Base-by-base conservation (phyloP, 2,329 filamentous ascomycete genomes). In the Nigrograna mackinnonii region DNA sequence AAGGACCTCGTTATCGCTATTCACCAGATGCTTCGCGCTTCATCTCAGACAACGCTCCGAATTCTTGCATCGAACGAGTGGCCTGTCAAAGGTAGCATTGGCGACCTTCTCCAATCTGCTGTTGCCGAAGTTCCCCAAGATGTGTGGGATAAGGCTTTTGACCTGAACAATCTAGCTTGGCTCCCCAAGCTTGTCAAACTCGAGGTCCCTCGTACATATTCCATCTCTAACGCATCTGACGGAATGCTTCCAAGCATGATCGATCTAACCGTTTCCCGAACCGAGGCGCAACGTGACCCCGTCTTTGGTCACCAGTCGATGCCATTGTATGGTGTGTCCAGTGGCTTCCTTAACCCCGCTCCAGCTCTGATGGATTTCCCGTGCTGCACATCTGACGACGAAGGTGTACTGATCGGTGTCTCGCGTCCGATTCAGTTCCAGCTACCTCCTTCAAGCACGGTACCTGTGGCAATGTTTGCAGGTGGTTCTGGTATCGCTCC, bases 401-500 rank as follows among this genome's bases (percentile, higher is more conserved):
- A 79, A 7, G 70, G 75, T 20, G 57, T 80, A 1, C 60, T 79
- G 2, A 64, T 80, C 16, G 77, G 77, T 1, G 70, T 80, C 0
- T 80, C 77, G 0, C 66, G 76, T 1, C 77, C 78, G 0, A 67
- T 76, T 1, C 68, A 75, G 5, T 79, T 80, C 54, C 76, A 79
- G 34, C 64, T 79, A 0, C 77, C 78, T 0, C 60, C 78, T 3
- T 73, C 77, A 19, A 62, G 67, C 6, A 75, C 75, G 22, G 74
- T 74, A 0, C 78, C 77, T 0, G 77, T 76, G 13, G 76, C 76
- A 1, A 79, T 74, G 57, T 80, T 80, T 47, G 78, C 77, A 0
- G 77, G 77, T 11, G 78, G 77, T 0, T 78, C 74, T 31, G 77
- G 77, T 2, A 78, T 80, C 19, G 77, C 77, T 0, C 77, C 77